Percentiles rank a stretch among this genome's conserved stretches.
These are phyloP conservation scores for Sphagnum tenellum DNA, from an alignment of 225 moss, liverwort and hornwort genomes.

Conservation along the genomic window DNA sequence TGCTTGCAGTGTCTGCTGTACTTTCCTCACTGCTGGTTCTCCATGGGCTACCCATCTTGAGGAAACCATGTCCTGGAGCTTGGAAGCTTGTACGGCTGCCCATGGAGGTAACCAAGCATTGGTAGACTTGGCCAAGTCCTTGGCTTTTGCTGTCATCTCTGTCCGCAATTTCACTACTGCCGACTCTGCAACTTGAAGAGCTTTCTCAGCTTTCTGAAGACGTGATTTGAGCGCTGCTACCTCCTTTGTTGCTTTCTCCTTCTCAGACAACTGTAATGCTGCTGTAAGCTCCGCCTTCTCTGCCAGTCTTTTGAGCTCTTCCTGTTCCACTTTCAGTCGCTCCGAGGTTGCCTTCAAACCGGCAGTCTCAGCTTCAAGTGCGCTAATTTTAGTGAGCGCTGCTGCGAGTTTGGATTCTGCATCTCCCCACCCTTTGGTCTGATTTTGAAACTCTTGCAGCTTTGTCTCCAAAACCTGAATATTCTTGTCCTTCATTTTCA, in stretches of 20 bases:
- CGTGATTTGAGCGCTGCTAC: constrained; percentile 37
- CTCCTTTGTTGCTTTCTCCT: constrained; percentile 31
- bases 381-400: constrained; percentile 21
- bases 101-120: constrained; percentile 71
- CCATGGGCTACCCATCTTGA: constrained; percentile 56
- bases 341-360: constrained; percentile 20
- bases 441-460: constrained; percentile 15
- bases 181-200: constrained; percentile 53
- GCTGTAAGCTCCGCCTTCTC: constrained; percentile 45
- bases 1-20: constrained; percentile 27
- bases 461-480: constrained; percentile 33
- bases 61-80: constrained; percentile 36
- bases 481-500: constrained; percentile 20
- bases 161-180: constrained; percentile 59
- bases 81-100: constrained; percentile 46
- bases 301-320: constrained; percentile 37
- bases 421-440: constrained; percentile 21
- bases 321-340: constrained; percentile 26
- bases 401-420: constrained; percentile 40
- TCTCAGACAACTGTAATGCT: constrained; percentile 32
- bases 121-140: constrained; percentile 39
- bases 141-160: constrained; percentile 44
- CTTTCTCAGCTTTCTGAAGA: constrained; percentile 43
- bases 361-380: constrained; percentile 33
- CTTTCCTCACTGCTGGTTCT: constrained; percentile 56